Evolutionary conservation across 2,329 filamentous ascomycete species (phyloP).

Genomic region (Fusarium sp.): DNA sequence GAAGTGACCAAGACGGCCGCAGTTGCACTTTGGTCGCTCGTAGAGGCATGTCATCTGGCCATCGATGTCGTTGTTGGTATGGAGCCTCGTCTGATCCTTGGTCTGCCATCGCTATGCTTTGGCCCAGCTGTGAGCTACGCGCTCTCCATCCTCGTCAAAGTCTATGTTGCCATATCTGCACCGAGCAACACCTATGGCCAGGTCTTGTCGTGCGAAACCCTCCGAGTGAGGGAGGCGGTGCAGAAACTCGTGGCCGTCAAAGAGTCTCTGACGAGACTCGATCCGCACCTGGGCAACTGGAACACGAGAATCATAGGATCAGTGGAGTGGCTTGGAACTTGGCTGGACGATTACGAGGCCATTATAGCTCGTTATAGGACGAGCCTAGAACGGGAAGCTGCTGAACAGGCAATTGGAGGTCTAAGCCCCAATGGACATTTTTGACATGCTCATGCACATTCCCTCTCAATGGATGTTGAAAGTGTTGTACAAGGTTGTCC

Average conservation of each 20-base stretch:
- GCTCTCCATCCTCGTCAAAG: constrained; percentile 31
- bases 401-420: constrained; percentile 22
- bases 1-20: constrained; percentile 4
- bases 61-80: constrained; percentile 19
- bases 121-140: constrained; percentile 27
- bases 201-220: background rate
- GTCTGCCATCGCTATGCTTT: constrained; percentile 27
- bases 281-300: constrained; percentile 31
- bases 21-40: constrained; percentile 10
- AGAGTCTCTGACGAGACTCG: constrained; percentile 15
- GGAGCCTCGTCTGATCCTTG: constrained; percentile 8
- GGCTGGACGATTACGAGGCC: constrained; percentile 28
- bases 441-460: constrained; percentile 3
- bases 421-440: constrained; percentile 30
- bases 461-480: too few species aligned
- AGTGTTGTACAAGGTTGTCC: too few species aligned
- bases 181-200: constrained; percentile 28
- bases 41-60: constrained; percentile 27
- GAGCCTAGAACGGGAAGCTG: constrained; percentile 27
- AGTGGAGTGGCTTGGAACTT: constrained; percentile 24
- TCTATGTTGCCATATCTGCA: constrained; percentile 27
- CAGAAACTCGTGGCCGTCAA: constrained; percentile 17
- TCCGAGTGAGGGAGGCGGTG: constrained; percentile 23
- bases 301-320: constrained; percentile 33
- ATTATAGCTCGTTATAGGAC: constrained; percentile 27